These are phyloP conservation scores for Clathrus columnatus DNA, from an alignment of 768 basidiomycete species.

Conservation along the genomic window DNA sequence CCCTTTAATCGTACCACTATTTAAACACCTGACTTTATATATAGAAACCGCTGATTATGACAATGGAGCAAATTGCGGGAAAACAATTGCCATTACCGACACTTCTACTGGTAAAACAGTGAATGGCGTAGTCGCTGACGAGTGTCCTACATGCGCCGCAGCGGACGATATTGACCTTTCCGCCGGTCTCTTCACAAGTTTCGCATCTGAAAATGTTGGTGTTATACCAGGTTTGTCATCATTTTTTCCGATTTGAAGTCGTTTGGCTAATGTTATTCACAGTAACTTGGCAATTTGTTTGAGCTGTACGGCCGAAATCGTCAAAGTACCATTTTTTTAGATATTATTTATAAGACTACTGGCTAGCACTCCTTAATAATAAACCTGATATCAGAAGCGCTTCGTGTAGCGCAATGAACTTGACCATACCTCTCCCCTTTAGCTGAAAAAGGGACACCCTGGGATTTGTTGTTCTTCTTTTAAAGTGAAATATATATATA, in stretches of 20 bases:
- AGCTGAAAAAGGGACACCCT: no score
- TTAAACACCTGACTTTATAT: neutral
- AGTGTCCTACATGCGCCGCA: slow-evolving; percentile 63
- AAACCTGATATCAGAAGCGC: no score
- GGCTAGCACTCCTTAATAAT: no score
- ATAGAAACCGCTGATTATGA: neutral
- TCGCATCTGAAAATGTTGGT: neutral
- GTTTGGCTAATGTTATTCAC: neutral
- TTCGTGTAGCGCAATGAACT: no score
- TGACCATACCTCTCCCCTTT: no score
- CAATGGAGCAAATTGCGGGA: slow-evolving; percentile 42
- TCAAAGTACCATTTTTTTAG: no score
- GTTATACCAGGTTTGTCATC: neutral
- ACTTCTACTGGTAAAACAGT: slow-evolving; percentile 45
- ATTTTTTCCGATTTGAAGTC: neutral
- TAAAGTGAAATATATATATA: no score
- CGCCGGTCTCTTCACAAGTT: neutral
- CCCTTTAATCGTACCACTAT: neutral
- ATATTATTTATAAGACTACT: no score
- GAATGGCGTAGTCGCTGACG: slow-evolving; percentile 62
- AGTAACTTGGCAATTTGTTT: slow-evolving; percentile 2
- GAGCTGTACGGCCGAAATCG: neutral
- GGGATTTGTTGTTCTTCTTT: no score
- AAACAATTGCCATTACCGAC: slow-evolving; percentile 56
- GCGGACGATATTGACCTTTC: slow-evolving; percentile 1